These are phyloP conservation scores for Pestalotiopsis sp. DNA, from an alignment of 2,329 filamentous ascomycete genomes.

Conservation along the genomic window DNA sequence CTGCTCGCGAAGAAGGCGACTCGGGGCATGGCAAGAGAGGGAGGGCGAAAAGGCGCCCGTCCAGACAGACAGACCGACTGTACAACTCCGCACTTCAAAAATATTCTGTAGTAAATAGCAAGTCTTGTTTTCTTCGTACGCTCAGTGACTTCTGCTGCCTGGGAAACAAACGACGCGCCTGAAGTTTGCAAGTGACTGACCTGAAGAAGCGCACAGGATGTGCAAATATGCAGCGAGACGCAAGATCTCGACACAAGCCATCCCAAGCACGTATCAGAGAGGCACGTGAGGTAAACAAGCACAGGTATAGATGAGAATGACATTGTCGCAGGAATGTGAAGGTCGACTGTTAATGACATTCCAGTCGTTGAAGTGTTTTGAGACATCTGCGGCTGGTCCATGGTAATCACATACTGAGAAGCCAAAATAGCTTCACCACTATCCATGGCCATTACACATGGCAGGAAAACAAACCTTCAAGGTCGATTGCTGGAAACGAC, in stretches of 20 bases:
- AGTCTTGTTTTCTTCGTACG: no score
- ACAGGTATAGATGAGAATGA: not conserved
- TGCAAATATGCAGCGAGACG: not conserved
- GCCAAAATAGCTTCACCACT: not conserved
- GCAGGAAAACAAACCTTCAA: not conserved
- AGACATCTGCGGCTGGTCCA: not conserved
- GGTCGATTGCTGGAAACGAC: not conserved
- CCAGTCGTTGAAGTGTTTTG: not conserved
- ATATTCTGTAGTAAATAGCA: no score
- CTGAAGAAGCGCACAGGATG: not conserved
- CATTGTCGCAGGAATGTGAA: not conserved
- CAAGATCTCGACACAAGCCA: not conserved
- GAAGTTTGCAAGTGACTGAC: not conserved
- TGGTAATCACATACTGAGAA: not conserved
- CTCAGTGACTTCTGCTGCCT: not conserved
- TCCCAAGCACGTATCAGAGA: not conserved
- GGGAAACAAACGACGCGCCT: not conserved
- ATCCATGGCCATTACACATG: not conserved
- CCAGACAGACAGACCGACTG: not conserved
- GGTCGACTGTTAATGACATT: not conserved
- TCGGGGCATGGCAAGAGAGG: not conserved
- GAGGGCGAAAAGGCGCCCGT: not conserved
- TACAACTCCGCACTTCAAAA: no score
- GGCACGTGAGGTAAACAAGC: not conserved
- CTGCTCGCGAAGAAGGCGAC: conserved; percentile 1